phyloP scores from a whole-genome alignment of 192 early-diverging fungal genomes.

The Chytriomyces sp. region DNA sequence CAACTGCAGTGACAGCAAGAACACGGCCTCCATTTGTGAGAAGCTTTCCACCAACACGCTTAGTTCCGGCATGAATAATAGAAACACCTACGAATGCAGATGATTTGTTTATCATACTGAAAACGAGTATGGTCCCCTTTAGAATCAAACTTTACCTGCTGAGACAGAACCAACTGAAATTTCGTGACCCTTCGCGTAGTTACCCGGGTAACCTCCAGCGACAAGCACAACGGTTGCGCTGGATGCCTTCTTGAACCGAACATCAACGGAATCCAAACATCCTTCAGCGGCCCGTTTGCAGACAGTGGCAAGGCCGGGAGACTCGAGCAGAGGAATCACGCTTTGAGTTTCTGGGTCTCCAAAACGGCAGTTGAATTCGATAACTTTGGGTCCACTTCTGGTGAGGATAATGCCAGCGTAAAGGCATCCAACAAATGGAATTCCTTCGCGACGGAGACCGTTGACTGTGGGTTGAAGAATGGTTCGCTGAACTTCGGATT shows the following conservation, averaged over 20 bases:
- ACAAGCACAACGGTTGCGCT: conserved; percentile 94
- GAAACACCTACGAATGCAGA: conserved; percentile 45
- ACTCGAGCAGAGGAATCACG: conserved; percentile 87
- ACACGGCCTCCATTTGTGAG: conserved; percentile 95
- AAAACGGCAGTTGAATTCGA: conserved; percentile 98
- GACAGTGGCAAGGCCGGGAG: conserved; percentile 84
- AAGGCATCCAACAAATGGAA: conserved; percentile 95
- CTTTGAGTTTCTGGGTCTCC: conserved; percentile 99
- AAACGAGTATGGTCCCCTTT: not conserved
- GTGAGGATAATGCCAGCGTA: conserved; percentile 98
- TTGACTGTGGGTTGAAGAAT: conserved; percentile 91
- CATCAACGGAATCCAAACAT: conserved; percentile 83
- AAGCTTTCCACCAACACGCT: conserved; percentile 58
- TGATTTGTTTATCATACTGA: conserved; percentile 1
- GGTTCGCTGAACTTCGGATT: conserved; percentile 71
- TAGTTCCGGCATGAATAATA: conserved; percentile 96
- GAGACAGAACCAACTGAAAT: conserved; percentile 67
- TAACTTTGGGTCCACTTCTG: conserved; percentile 83
- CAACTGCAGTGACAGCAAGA: conserved; percentile 86
- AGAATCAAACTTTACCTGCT: conserved; percentile 31
- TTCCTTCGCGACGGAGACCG: conserved; percentile 93
- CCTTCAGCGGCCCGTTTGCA: conserved; percentile 87
- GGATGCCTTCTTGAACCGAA: conserved; percentile 72
- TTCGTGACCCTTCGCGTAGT: conserved; percentile 78
- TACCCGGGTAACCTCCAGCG: conserved; percentile 90